These are phyloP conservation scores for Zizania latifolia DNA, from an alignment of 176 grass and related monocot genomes.

Conservation along the genomic window DNA sequence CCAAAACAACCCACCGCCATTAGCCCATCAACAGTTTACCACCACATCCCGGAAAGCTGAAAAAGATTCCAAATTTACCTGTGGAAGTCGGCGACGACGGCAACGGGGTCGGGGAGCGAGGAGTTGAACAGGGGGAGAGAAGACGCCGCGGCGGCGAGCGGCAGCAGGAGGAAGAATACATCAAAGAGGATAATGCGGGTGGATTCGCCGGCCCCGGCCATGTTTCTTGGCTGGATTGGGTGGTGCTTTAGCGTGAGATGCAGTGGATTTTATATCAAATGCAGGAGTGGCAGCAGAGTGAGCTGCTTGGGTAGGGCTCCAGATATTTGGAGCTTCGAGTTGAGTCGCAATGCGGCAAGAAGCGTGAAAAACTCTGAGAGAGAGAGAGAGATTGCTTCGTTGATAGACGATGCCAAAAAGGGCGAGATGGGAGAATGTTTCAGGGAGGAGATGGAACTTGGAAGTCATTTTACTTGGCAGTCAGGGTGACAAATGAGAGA, in stretches of 20 bases:
- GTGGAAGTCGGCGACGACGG: conserved; percentile 58
- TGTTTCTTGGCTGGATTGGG: conserved; percentile 23
- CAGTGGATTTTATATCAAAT: conserved; percentile 39
- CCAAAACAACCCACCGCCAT: no score
- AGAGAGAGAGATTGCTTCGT: conserved; percentile 37
- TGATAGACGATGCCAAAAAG: conserved; percentile 20
- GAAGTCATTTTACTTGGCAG: no score
- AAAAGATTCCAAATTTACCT: conserved; percentile 33
- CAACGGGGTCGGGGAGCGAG: conserved; percentile 42
- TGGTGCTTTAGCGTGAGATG: neutral
- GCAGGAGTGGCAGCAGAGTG: conserved; percentile 12
- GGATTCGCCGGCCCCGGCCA: conserved; percentile 19
- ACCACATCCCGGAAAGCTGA: no score
- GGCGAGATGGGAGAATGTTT: neutral
- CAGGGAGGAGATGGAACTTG: neutral
- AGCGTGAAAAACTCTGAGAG: no score
- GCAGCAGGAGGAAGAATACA: neutral
- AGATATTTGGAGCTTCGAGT: conserved; percentile 29
- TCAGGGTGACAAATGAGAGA: no score
- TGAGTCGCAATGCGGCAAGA: conserved; percentile 26
- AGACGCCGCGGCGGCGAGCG: conserved; percentile 4
- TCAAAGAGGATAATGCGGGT: conserved; percentile 21
- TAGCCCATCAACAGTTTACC: neutral
- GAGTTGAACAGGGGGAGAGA: conserved; percentile 27
- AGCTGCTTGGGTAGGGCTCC: no score